phyloP scores from a whole-genome alignment of 768 basidiomycete species.

The Lactarius deliciosus region DNA sequence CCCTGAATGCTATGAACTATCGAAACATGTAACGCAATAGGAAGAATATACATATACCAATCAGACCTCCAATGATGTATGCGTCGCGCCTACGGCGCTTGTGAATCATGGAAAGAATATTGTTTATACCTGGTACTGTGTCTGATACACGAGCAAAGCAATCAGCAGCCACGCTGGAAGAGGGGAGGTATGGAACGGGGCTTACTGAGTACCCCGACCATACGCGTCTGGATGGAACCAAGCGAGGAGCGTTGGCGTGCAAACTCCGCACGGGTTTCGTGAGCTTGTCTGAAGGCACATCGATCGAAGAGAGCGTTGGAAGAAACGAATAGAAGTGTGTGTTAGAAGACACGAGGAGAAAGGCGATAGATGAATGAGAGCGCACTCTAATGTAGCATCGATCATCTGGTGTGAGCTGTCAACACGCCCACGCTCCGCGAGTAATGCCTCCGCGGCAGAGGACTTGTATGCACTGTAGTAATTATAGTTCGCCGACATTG shows the following conservation, averaged over 20 bases:
- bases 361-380: slow-evolving; percentile 10
- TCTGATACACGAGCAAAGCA: slow-evolving; percentile 41
- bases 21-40: slow-evolving; percentile 50
- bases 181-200: slow-evolving; percentile 18
- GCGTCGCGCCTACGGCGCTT: slow-evolving; percentile 86
- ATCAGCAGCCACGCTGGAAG: neutral
- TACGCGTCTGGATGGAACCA: slow-evolving; percentile 76
- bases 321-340: slow-evolving; percentile 5
- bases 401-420: slow-evolving; percentile 95
- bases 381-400: slow-evolving; percentile 85
- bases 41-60: slow-evolving; percentile 76
- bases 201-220: slow-evolving; percentile 81
- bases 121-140: slow-evolving; percentile 94
- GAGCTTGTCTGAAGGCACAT: slow-evolving; percentile 73
- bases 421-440: slow-evolving; percentile 85
- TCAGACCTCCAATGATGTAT: slow-evolving; percentile 83
- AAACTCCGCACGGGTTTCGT: slow-evolving; percentile 95
- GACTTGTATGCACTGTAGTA: slow-evolving; percentile 81
- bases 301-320: slow-evolving; percentile 14
- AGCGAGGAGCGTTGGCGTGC: slow-evolving; percentile 74
- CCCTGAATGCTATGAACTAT: slow-evolving; percentile 18
- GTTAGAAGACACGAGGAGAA: neutral
- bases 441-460: slow-evolving; percentile 79
- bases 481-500: neutral
- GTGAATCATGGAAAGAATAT: slow-evolving; percentile 88